A percentile compares a stretch with the other conserved stretches of the same genome.
phyloP scores from a whole-genome alignment of 192 early-diverging fungal species.

The Backusella australiensis region DNA sequence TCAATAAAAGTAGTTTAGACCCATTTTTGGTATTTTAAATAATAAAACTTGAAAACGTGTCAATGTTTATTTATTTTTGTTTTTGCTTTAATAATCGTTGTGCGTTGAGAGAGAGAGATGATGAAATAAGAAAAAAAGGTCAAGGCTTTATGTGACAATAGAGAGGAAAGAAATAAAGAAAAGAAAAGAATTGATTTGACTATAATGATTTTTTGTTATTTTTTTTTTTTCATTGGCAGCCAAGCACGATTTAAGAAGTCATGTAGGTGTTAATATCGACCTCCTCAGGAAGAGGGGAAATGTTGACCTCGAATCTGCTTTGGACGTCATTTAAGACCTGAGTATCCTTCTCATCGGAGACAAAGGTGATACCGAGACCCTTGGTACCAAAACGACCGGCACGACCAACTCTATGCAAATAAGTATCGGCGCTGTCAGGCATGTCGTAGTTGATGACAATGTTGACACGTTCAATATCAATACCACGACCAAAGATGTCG shows the following conservation, averaged over 20 bases:
- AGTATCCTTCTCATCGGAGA: constrained; percentile 80
- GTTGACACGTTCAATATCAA: constrained; percentile 98
- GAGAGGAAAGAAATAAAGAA: background rate
- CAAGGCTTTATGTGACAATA: background rate
- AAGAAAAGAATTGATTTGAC: background rate
- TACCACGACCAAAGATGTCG: constrained; percentile 97
- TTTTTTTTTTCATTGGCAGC: background rate
- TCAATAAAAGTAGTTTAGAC: too few species aligned
- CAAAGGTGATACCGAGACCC: constrained; percentile 94
- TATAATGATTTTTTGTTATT: too few species aligned
- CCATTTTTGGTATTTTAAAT: too few species aligned
- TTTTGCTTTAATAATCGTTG: background rate
- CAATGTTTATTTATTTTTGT: background rate
- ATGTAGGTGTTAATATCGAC: constrained; percentile 85
- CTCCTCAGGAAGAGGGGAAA: constrained; percentile 81
- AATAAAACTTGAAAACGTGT: too few species aligned
- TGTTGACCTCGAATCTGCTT: constrained; percentile 94
- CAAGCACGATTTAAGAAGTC: constrained; percentile 20
- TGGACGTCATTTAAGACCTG: constrained; percentile 81
- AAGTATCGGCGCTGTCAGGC: constrained; percentile 84
- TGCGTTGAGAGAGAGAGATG: background rate
- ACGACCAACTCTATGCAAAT: constrained; percentile 96
- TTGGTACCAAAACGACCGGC: constrained; percentile 99
- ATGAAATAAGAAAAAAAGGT: background rate
- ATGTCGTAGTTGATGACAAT: constrained; percentile 99